Conservation (phyloP, 768 basidiomycete genomes). For the Arthromyces matolae region DNA sequence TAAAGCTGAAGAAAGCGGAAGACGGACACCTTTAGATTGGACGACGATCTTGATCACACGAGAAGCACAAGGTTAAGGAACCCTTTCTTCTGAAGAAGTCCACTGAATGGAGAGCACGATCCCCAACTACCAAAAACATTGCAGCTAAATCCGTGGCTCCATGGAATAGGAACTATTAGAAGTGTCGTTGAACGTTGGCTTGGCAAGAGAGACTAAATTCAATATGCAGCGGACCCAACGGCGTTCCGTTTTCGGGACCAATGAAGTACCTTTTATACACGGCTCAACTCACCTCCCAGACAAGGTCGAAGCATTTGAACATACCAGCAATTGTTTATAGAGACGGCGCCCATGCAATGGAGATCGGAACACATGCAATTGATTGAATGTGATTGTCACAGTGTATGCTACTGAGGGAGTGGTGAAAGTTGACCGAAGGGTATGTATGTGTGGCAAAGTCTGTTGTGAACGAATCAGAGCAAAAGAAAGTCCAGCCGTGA, state of each 20-base stretch:
- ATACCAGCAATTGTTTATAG: no score
- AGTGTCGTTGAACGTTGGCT: neutral
- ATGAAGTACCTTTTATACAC: neutral
- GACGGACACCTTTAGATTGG: no score
- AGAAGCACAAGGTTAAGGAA: constrained; percentile 1
- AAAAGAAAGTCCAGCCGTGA: constrained; percentile 15
- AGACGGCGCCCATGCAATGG: no score
- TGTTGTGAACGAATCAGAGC: constrained; percentile 7
- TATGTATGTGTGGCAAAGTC: neutral
- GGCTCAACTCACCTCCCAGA: neutral
- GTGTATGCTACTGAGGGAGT: no score
- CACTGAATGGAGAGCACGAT: neutral
- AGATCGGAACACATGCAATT: neutral
- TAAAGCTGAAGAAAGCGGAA: no score
- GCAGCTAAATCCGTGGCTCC: constrained; percentile 7
- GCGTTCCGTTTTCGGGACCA: constrained; percentile 13
- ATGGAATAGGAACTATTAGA: constrained; percentile 5
- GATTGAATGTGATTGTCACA: neutral
- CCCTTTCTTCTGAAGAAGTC: neutral
- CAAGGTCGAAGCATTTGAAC: no score
- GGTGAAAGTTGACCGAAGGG: neutral
- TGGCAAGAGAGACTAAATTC: neutral
- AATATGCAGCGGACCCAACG: constrained; percentile 4
- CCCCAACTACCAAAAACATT: neutral
- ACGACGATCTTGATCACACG: constrained; percentile 8